Evolutionary conservation across 140 eudicot genomes (phyloP), one percentile per base, ranked within the genome.

Genomic region (Erigeron philadelphicus): DNA sequence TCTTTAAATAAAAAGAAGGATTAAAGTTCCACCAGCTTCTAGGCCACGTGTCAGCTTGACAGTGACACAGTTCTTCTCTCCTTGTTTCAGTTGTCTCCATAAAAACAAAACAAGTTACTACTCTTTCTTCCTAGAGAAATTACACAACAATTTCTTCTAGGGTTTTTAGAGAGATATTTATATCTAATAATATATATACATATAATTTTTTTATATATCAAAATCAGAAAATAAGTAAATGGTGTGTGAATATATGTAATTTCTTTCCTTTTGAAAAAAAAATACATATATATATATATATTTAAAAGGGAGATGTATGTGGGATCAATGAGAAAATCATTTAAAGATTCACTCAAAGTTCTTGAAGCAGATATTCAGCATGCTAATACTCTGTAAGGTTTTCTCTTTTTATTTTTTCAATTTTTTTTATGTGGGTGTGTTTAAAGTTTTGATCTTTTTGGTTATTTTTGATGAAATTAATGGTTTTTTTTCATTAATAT

Each of bases 281-380:
- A 15, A 8, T 11, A 11, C 6, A 7, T 2, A 7, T 35, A 50
- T 52, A 5, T 52, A 52, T 13, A 13, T 7, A 53, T 52, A 15
- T 13, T 1, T 3, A 9, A 47, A 73, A 21, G n/a, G 50, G 74
- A 60, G 81, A 84, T 84, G 90, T 76, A 85, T 64, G 86, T 64
- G 68, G 85, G 84, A 68, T 70, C 87, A 52, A 81, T 81, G 92
- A 74, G 89, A 70, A 88, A 81, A 76, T 88, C 95, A 4, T 88
- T 85, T 74, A 88, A 88, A 82, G 96, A 88, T 81, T 88, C 96
- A 72, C 89, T 88, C 76, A 88, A 88, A 83, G 70, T 85, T 40
- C 93, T 88, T 67, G 96, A 88, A 85, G 96, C 96, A 9, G 96
- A 88, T 85, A 82, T 88, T 81, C 96, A 88, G 75, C 96, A 88